These are phyloP conservation scores for Venturia aucupariae DNA, from an alignment of 2,329 filamentous ascomycete species.

Conservation along the genomic window DNA sequence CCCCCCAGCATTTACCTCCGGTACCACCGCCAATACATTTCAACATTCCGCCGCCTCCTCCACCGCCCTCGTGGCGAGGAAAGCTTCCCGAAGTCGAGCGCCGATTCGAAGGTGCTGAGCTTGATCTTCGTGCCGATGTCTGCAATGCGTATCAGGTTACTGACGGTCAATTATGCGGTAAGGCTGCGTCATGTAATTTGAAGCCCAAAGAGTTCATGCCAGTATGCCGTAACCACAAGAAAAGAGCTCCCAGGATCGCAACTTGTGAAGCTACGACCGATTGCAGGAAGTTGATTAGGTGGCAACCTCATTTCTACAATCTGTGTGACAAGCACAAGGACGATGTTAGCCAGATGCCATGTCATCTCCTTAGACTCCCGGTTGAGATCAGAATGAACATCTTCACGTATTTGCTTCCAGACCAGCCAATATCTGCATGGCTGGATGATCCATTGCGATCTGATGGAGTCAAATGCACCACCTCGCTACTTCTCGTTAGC, in stretches of 20 bases:
- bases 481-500: conserved; percentile 8
- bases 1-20: background rate
- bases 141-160: conserved; percentile 8
- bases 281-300: conserved; percentile 9
- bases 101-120: background rate
- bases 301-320: background rate
- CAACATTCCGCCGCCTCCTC: background rate
- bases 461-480: conserved; percentile 9
- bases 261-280: background rate
- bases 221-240: conserved; percentile 9
- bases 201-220: background rate
- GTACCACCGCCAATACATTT: background rate
- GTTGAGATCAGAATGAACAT: conserved; percentile 8
- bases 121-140: background rate
- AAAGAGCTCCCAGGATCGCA: background rate
- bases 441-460: conserved; percentile 5
- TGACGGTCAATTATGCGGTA: background rate
- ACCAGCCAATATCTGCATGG: conserved; percentile 9
- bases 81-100: background rate
- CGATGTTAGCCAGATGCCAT: background rate
- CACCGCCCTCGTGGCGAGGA: conserved; percentile 2
- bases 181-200: background rate
- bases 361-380: conserved; percentile 8
- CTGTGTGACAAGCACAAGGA: conserved; percentile 12
- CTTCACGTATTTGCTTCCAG: conserved; percentile 12